phyloP scores from a whole-genome alignment of 2,329 filamentous ascomycete species.

The Aspergillus versicolor region DNA sequence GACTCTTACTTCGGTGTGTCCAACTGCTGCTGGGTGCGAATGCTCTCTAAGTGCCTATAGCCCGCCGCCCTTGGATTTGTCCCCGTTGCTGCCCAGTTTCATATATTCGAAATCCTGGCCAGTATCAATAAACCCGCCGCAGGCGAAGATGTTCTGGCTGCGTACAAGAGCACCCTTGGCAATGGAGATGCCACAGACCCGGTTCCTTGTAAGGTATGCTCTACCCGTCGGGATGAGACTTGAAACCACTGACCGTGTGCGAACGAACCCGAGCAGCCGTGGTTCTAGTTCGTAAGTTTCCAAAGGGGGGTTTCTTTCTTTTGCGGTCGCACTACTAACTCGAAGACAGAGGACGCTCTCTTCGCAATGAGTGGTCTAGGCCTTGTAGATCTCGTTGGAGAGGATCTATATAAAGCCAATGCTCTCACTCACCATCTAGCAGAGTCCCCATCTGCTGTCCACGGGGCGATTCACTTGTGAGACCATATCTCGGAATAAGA shows the following conservation, averaged over 20 bases:
- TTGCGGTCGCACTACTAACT: not conserved
- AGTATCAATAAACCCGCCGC: slow-evolving; percentile 25
- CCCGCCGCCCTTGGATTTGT: slow-evolving; percentile 38
- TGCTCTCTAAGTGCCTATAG: slow-evolving; percentile 18
- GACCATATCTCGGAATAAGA: not conserved
- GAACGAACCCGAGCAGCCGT: slow-evolving; percentile 14
- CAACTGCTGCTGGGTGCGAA: not conserved
- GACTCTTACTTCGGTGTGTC: slow-evolving; percentile 6
- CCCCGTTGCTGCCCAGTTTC: slow-evolving; percentile 37
- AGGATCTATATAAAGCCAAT: slow-evolving; percentile 33
- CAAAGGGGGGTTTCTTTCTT: not conserved
- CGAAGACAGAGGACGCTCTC: slow-evolving; percentile 34
- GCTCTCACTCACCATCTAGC: slow-evolving; percentile 36
- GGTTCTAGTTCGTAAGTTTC: slow-evolving; percentile 23
- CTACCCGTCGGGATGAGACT: not conserved
- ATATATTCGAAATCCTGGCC: slow-evolving; percentile 32
- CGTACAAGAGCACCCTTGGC: slow-evolving; percentile 18
- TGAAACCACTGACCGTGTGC: not conserved
- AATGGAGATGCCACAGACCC: slow-evolving; percentile 11
- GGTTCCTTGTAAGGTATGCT: slow-evolving; percentile 24
- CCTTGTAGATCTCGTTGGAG: slow-evolving; percentile 32
- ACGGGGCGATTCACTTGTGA: slow-evolving; percentile 41
- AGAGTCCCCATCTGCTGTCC: slow-evolving; percentile 33
- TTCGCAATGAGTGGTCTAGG: slow-evolving; percentile 38
- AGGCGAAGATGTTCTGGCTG: slow-evolving; percentile 27